phyloP scores from a whole-genome alignment of 192 early-diverging fungal species.

The Rhizoclosmatium globosum region DNA sequence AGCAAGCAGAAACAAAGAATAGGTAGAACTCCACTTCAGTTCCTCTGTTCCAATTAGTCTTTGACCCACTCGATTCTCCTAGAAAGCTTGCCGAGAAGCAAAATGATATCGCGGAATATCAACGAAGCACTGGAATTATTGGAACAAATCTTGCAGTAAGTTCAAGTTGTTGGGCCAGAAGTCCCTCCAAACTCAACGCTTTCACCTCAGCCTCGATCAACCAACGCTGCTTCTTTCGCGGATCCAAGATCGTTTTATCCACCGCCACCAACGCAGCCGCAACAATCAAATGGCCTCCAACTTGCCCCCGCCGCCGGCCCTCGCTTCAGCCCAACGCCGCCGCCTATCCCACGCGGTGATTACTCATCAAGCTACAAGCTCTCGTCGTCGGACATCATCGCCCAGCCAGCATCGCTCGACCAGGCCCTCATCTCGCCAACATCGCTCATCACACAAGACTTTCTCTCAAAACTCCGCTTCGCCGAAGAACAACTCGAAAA shows the following conservation, averaged over 20 bases:
- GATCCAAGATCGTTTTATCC: conserved; percentile 24
- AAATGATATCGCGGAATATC: conserved; percentile 42
- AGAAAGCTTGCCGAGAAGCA: conserved; percentile 45
- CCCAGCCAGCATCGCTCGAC: not conserved
- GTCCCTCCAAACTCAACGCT: too few relatives aligned
- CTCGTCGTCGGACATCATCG: not conserved
- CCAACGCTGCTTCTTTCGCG: not conserved
- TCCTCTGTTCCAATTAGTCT: not conserved
- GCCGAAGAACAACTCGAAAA: conserved; percentile 42
- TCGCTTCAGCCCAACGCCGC: not conserved
- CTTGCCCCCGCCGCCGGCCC: not conserved
- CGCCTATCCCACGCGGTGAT: too few relatives aligned
- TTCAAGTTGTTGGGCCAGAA: conserved; percentile 7
- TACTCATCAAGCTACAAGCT: not conserved
- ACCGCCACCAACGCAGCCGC: conserved; percentile 9
- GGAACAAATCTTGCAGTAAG: not conserved
- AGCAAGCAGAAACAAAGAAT: conserved; percentile 51
- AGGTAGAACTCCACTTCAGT: conserved; percentile 41
- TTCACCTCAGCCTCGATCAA: not conserved
- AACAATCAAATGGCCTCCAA: not conserved
- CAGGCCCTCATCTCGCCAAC: not conserved
- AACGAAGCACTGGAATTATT: conserved; percentile 9
- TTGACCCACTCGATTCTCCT: not conserved
- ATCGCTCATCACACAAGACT: conserved; percentile 10
- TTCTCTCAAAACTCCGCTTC: conserved; percentile 39